A percentile compares a stretch with the other conserved stretches of the same genome.
Evolutionary conservation across 202 grass and related monocot genomes (phyloP).

Genomic region (Elaeis oleifera): DNA sequence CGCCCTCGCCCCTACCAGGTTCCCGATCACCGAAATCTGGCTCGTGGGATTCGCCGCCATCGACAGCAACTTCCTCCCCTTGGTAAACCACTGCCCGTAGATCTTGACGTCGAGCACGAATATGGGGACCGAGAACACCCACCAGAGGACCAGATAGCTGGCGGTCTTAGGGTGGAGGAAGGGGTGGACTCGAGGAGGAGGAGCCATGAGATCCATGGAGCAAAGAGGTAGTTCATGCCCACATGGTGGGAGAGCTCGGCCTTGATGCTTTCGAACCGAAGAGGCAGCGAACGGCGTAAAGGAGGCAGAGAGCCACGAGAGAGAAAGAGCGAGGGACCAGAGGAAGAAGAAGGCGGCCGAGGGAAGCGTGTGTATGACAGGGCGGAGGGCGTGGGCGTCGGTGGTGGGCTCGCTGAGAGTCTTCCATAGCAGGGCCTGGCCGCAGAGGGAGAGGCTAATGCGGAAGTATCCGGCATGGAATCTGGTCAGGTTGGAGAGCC

Average conservation of each 20-base stretch:
- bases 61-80: constrained; percentile 6
- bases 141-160: not conserved
- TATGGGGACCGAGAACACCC: constrained; percentile 7
- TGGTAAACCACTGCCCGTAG: constrained; percentile 2
- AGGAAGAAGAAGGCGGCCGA: constrained; percentile 1
- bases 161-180: not conserved
- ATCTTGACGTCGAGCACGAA: constrained; percentile 1
- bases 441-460: constrained; percentile 5
- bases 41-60: constrained; percentile 10
- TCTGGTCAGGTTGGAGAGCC: not conserved
- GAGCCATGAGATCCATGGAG: constrained; percentile 3
- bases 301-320: not conserved
- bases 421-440: constrained; percentile 10
- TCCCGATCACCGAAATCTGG: constrained; percentile 7
- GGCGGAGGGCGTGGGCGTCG: not conserved
- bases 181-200: constrained; percentile 1
- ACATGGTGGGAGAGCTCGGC: constrained; percentile 2
- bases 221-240: constrained; percentile 3
- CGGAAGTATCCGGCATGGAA: constrained; percentile 16
- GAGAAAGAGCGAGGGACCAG: not conserved
- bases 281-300: not conserved
- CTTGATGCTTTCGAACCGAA: not conserved
- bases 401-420: constrained; percentile 1
- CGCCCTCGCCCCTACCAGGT: constrained; percentile 1
- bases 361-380: not conserved